A percentile compares a stretch with the other conserved stretches of the same genome.
Evolutionary conservation across 306 rosid species (phyloP).

Genomic region (Medicago ruthenica): DNA sequence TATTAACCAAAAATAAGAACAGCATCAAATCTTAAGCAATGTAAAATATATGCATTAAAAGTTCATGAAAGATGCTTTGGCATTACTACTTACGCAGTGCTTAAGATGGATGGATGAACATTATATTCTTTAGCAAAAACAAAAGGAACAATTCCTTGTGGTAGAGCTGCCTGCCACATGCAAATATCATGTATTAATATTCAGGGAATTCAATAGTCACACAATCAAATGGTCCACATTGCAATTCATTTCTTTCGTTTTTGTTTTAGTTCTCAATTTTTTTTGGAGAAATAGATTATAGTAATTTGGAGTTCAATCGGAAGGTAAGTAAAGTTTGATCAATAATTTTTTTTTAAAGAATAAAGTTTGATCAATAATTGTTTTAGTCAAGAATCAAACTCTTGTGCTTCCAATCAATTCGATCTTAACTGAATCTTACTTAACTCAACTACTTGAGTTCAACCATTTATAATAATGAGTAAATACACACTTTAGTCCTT

Average conservation of each 20-base stretch:
- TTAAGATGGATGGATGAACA: constrained; percentile 74
- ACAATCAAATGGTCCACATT: no score
- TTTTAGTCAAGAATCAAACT: no score
- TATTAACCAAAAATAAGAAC: constrained; percentile 46
- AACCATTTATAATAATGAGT: no score
- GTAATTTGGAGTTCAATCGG: not conserved
- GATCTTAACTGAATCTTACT: not conserved
- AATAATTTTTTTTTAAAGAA: no score
- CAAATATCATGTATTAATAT: not conserved
- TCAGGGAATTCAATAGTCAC: not conserved
- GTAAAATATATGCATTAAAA: not conserved
- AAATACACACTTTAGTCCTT: no score
- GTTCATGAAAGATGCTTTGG: constrained; percentile 29
- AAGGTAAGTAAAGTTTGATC: no score
- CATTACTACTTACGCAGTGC: constrained; percentile 70
- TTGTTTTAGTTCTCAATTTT: no score
- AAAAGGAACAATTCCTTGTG: constrained; percentile 95
- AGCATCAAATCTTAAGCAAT: constrained; percentile 40
- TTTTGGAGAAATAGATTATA: not conserved
- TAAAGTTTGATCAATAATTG: no score
- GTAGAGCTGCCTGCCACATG: constrained; percentile 88
- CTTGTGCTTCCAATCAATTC: not conserved
- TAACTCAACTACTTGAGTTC: not conserved
- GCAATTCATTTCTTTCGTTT: not conserved
- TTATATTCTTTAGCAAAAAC: constrained; percentile 92